Conservation (phyloP, 176 grass and related monocot species). For the Oryza glaberrima region DNA sequence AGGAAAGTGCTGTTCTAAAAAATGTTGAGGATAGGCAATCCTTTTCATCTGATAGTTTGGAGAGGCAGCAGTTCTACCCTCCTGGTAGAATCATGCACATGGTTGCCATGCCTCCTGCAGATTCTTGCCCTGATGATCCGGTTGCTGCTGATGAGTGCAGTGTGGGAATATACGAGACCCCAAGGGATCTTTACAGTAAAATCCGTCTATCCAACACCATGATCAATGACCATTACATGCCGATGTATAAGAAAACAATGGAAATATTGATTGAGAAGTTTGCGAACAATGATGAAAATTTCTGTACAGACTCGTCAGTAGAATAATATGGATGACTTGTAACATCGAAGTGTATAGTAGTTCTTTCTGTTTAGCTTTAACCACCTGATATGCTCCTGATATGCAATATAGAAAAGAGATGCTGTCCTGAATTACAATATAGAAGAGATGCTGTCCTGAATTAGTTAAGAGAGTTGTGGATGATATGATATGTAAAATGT, state of each 20-base stretch:
- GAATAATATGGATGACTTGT: constrained; percentile 39
- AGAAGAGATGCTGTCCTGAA: no score
- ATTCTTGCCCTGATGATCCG: constrained; percentile 46
- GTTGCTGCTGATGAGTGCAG: constrained; percentile 53
- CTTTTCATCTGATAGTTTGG: constrained; percentile 53
- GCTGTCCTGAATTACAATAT: no score
- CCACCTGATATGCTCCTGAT: constrained; percentile 40
- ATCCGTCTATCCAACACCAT: constrained; percentile 88
- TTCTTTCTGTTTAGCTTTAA: constrained; percentile 22
- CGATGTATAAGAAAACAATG: constrained; percentile 98
- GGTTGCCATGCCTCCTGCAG: constrained; percentile 65
- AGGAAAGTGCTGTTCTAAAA: constrained; percentile 56
- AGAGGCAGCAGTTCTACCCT: constrained; percentile 88
- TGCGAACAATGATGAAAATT: constrained; percentile 63
- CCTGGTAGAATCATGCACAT: constrained; percentile 98
- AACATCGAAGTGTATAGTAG: constrained; percentile 48
- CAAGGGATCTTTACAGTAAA: constrained; percentile 84
- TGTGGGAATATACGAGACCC: constrained; percentile 82
- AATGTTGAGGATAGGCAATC: constrained; percentile 60
- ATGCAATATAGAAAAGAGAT: constrained; percentile 24
- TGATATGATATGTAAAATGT: no score
- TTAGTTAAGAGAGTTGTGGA: no score
- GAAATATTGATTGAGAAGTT: constrained; percentile 94
- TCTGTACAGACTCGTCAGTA: constrained; percentile 56
- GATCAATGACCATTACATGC: constrained; percentile 99